Percentiles rank a stretch among this genome's conserved stretches.
Conservation (phyloP, 768 basidiomycete genomes). For the Hypholoma fasciculare region DNA sequence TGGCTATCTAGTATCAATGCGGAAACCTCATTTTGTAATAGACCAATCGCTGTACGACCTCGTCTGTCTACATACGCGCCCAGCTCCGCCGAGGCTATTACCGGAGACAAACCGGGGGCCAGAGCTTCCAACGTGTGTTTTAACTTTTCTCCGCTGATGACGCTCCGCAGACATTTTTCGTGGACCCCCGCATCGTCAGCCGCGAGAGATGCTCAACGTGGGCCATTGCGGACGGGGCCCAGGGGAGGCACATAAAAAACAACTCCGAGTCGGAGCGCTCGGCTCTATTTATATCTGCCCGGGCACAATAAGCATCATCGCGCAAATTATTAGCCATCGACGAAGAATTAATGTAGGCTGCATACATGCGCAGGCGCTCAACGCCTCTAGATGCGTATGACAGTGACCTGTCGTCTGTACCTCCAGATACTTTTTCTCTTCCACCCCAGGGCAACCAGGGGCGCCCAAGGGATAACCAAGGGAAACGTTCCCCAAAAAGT, state of each 20-base stretch:
- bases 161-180: no score
- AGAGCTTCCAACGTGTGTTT: neutral
- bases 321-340: no score
- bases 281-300: neutral
- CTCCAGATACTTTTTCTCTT: no score
- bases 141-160: neutral
- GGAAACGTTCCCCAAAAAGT: no score
- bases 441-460: no score
- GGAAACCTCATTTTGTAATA: neutral
- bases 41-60: neutral
- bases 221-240: no score
- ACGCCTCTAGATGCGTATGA: no score
- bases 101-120: neutral
- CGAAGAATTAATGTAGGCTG: neutral
- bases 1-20: conserved; percentile 2
- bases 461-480: no score
- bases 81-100: neutral
- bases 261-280: neutral
- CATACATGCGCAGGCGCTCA: neutral
- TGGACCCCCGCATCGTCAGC: no score
- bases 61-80: neutral
- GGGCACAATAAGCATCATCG: neutral
- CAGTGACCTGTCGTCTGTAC: no score
- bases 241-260: no score
- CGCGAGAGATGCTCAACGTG: no score